A percentile compares a stretch with the other conserved stretches of the same genome.
Conservation (phyloP, 1,284 basidiomycete species). For the Tilletiopsis washingtonensis region DNA sequence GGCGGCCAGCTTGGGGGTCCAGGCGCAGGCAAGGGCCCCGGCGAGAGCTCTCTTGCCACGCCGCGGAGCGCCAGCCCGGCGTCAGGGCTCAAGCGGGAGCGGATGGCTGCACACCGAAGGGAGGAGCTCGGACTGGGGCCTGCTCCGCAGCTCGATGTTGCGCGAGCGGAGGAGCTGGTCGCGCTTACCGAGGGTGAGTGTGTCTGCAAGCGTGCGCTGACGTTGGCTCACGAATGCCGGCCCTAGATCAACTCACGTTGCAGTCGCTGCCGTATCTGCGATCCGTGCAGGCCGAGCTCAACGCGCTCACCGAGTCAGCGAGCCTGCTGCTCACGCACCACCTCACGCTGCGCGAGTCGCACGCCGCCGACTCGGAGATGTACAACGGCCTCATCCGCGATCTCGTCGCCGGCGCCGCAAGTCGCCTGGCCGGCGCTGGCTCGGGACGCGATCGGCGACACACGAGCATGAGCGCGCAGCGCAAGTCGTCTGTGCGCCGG, state of each 20-base stretch:
- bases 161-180: conserved; percentile 26
- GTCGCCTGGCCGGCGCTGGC: conserved; percentile 7
- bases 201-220: neutral
- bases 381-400: conserved; percentile 45
- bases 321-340: conserved; percentile 39
- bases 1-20: no score
- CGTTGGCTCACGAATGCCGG: neutral
- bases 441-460: neutral
- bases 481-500: no score
- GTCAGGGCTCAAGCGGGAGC: conserved; percentile 10
- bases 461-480: no score
- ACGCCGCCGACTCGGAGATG: conserved; percentile 38
- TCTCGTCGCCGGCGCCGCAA: conserved; percentile 38
- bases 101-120: conserved; percentile 24
- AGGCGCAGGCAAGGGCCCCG: no score
- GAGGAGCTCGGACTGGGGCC: conserved; percentile 29
- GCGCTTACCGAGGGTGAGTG: conserved; percentile 16
- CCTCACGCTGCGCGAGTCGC: conserved; percentile 36
- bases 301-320: conserved; percentile 24
- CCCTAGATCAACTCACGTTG: conserved; percentile 34
- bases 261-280: conserved; percentile 35
- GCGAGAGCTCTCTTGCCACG: neutral
- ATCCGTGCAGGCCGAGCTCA: conserved; percentile 27
- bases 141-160: conserved; percentile 22
- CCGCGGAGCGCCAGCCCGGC: neutral